Base-by-base conservation (phyloP, 2,329 filamentous ascomycete species). In the Leptographium procerum region DNA sequence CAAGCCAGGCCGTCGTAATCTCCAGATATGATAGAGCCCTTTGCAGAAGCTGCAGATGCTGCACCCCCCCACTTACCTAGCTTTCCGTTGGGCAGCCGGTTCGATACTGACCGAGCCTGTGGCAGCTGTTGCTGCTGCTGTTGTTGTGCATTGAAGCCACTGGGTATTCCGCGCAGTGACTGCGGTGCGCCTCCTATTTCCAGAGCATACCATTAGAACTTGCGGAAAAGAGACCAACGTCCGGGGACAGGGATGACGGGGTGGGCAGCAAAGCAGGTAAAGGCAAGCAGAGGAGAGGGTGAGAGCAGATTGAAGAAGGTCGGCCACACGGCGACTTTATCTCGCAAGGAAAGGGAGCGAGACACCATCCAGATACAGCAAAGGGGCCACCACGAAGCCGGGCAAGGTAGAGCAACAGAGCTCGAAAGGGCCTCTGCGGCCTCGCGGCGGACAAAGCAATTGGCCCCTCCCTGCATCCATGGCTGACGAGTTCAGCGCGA, bases 71-170 rank as follows among this genome's bases (percentile, higher is more conserved):
- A 48, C 59, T 34, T 77, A 86, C 83, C 80, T 76, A 85, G 71
- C 71, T 86, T 86, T 58, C 82, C 82, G 65, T 83, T 84, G 59
- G 82, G 82, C 77, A 86, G 74, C 67, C 83, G 78, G 69, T 70
- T 81, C 57, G 82, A 77, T 48, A 78, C 78, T 62, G 75, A 73
- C 67, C 83, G 77, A 58, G 75, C 69, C 64, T 77, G 54, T 22
- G 50, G 60, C 34, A 43, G 60, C 59, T 76, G 76, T 69, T 82
- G 81, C 69, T 81, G 82, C 65, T 83, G 81, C 31, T 33, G 31
- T 33, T 33, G 31, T 33, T 82, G 81, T 65, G 75, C 75, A 64
- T 76, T 77, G 69, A 84, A 86, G 62, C 78, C 79, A 65, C 76
- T 77, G 57, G 82, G 82, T 72, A 86, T 78, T 66, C 81, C 80